Evolutionary conservation across 768 basidiomycete genomes (phyloP), one percentile per base, ranked within the genome.

Genomic region (Lactarius hatsudake): DNA sequence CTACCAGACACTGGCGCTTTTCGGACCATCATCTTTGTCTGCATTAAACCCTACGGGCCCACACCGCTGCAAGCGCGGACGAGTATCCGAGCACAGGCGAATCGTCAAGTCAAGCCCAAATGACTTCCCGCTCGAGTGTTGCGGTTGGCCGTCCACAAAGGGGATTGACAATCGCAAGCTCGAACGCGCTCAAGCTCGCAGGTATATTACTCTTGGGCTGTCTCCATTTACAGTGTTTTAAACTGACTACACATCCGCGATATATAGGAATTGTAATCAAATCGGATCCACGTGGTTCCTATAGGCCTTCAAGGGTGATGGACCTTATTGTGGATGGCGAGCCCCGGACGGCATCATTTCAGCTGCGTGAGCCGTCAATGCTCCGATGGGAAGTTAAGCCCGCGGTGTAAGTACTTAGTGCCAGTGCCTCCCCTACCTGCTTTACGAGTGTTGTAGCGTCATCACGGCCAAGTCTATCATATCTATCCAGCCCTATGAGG

Each of bases 371-470:
- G 40, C 15, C 36, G 20, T 59, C 45, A 17, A 64, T 28, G 10
- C 48, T 64, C 23, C 32, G n/a, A 20, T 65, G 64, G 64, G 59
- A 65, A 65, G 53, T 65, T 30, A 65, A 61, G 9, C 64, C 32
- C 28, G 28, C 59, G 0, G 53, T 56, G 64, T 65, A 38, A 54
- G 42, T 56, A 9, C 6, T 13, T 5, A n/a, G 17, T 36, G 17
- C 43, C 10, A n/a, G 17, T 36, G 17, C 43, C 17, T 20, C 42
- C 28, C 18, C 61, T 9, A 9, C 23, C 20, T 51, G 5, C 18
- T 18, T 61, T 32, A 56, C 40, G 30, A 45, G 53, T 5, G 18
- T 18, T 3, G n/a, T 34, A 68, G 67, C 34, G 2, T n/a, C n/a
- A 64, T 68, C 40, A 65, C 67, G 7, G 13, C 63, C n/a, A 60